Evolutionary conservation across 2,329 filamentous ascomycete species (phyloP).

Genomic region (Nothophaeocryptopus gaeumannii): DNA sequence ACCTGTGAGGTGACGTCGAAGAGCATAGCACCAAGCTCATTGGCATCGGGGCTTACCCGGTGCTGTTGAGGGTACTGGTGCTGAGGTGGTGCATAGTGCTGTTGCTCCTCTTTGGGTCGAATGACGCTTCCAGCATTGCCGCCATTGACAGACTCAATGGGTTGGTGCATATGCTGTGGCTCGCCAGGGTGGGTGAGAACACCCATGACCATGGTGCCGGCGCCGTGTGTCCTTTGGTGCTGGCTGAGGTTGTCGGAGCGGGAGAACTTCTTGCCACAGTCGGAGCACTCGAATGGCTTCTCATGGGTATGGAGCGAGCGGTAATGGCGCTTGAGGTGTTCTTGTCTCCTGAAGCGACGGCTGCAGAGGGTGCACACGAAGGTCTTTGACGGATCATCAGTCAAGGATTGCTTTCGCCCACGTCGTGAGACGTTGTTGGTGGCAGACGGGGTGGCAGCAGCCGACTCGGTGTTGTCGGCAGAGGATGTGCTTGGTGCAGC

Average conservation of each 20-base stretch:
- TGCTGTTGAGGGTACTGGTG: slow-evolving; percentile 25
- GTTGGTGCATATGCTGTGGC: slow-evolving; percentile 29
- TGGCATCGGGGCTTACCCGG: slow-evolving; percentile 52
- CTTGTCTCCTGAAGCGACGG: slow-evolving; percentile 94
- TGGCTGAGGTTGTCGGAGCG: slow-evolving; percentile 96
- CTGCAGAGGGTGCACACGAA: slow-evolving; percentile 97
- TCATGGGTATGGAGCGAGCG: slow-evolving; percentile 96
- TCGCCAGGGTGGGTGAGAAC: slow-evolving; percentile 53
- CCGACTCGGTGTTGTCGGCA: slow-evolving; percentile 26
- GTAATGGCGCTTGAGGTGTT: slow-evolving; percentile 98
- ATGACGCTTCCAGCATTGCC: slow-evolving; percentile 35
- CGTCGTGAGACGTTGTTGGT: slow-evolving; percentile 72
- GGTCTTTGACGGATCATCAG: slow-evolving; percentile 96
- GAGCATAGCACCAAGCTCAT: slow-evolving; percentile 69
- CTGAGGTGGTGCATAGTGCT: slow-evolving; percentile 21
- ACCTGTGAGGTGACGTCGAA: slow-evolving; percentile 73
- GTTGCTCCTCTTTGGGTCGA: slow-evolving; percentile 35
- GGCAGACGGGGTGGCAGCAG: slow-evolving; percentile 30
- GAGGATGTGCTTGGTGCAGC: slow-evolving; percentile 35
- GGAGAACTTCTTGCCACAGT: slow-evolving; percentile 99
- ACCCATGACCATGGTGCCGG: slow-evolving; percentile 86
- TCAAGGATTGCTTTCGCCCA: slow-evolving; percentile 96
- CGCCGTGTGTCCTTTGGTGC: slow-evolving; percentile 89
- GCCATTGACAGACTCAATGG: slow-evolving; percentile 35
- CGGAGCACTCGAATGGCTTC: slow-evolving; percentile 95